Conservation (phyloP, 208 protist genomes). For the Acanthamoeba culbertsoni region DNA sequence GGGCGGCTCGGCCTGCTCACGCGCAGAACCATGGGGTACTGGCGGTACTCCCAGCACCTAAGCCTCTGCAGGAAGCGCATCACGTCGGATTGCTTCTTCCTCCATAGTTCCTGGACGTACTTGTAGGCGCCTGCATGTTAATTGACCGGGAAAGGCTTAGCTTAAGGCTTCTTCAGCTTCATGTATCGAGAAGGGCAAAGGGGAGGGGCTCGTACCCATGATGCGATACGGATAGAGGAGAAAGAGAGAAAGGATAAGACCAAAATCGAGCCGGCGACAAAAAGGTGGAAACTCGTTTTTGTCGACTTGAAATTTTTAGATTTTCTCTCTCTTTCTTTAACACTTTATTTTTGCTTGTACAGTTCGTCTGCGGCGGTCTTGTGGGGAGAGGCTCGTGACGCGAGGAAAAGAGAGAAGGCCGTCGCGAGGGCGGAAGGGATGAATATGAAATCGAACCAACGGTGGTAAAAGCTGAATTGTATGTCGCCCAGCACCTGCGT, state of each 20-base stretch:
- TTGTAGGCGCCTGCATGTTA: slow-evolving; percentile 98
- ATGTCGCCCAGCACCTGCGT: slow-evolving; percentile 81
- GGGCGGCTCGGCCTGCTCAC: slow-evolving; percentile 95
- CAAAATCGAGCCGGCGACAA: not conserved
- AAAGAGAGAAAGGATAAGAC: not conserved
- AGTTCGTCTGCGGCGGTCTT: not conserved
- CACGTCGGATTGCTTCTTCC: slow-evolving; percentile 99
- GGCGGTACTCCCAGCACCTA: slow-evolving; percentile 98
- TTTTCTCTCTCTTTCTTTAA: not conserved
- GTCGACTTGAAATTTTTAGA: not conserved
- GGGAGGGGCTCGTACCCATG: not conserved
- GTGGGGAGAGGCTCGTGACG: not conserved
- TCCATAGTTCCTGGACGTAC: slow-evolving; percentile 99
- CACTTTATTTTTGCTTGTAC: not conserved
- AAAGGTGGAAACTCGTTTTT: not conserved
- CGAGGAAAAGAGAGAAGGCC: slow-evolving; percentile 30
- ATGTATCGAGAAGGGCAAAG: not conserved
- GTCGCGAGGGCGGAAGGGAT: slow-evolving; percentile 59
- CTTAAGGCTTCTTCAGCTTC: not conserved
- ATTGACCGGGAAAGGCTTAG: slow-evolving; percentile 13
- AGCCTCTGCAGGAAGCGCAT: slow-evolving; percentile 98
- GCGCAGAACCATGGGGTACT: slow-evolving; percentile 88
- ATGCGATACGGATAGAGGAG: not conserved
- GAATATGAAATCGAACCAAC: slow-evolving; percentile 86
- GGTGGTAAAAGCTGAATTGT: slow-evolving; percentile 83